These are phyloP conservation scores for Plasmodium gonderi DNA, from an alignment of 169 alveolate genomes.

Conservation along the genomic window DNA sequence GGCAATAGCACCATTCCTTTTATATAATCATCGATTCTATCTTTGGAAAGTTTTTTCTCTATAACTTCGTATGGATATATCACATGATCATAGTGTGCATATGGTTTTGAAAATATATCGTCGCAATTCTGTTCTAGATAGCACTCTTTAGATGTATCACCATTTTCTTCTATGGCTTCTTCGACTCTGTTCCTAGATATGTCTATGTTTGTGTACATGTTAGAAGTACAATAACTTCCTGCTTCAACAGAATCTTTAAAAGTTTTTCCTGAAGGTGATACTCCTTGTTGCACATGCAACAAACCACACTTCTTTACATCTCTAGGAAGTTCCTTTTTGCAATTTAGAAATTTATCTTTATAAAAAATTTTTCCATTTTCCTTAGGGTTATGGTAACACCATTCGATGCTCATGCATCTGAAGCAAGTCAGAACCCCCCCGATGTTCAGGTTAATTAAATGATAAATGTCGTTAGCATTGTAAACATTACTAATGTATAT, in stretches of 20 bases:
- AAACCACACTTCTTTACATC: background rate
- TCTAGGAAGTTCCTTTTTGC: conserved; percentile 10
- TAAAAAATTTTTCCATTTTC: conserved; percentile 17
- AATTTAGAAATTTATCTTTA: conserved; percentile 22
- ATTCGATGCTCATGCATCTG: conserved; percentile 34
- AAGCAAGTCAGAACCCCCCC: conserved; percentile 70
- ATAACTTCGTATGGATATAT: conserved; percentile 21
- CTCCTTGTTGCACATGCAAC: background rate
- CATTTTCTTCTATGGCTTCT: background rate
- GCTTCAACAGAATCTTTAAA: background rate
- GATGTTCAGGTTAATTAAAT: conserved; percentile 32
- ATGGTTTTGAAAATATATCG: background rate
- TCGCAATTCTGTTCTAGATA: background rate
- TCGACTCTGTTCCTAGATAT: background rate
- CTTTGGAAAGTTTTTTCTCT: background rate
- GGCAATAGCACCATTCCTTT: conserved; percentile 10
- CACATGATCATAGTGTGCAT: conserved; percentile 38
- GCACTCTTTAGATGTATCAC: background rate
- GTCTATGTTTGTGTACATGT: background rate
- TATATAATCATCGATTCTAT: conserved; percentile 29
- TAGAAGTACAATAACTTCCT: background rate
- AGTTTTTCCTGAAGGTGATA: background rate
- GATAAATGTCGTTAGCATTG: conserved; percentile 42
- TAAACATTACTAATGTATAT: conserved; percentile 59
- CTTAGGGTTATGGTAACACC: conserved; percentile 26